These are phyloP conservation scores for Fusarium foetens DNA, from an alignment of 2,329 filamentous ascomycete species.

Conservation along the genomic window DNA sequence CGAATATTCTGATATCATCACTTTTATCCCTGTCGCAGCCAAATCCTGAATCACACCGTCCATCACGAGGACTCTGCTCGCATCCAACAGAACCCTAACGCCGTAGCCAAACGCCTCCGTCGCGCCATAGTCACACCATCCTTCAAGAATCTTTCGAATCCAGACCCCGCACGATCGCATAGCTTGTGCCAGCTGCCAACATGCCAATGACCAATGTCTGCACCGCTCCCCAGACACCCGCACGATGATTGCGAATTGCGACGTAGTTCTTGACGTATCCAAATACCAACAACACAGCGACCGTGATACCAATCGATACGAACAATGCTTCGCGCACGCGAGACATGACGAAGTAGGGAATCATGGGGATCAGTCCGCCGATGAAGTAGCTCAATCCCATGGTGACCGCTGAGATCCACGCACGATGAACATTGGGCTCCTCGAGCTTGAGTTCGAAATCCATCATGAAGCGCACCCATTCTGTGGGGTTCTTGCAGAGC, in stretches of 20 bases:
- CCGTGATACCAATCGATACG: slow-evolving; percentile 69
- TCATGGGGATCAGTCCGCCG: slow-evolving; percentile 75
- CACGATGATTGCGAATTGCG: slow-evolving; percentile 60
- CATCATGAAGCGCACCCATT: slow-evolving; percentile 68
- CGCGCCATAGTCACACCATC: background rate
- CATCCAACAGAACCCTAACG: slow-evolving; percentile 20
- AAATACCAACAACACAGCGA: slow-evolving; percentile 69
- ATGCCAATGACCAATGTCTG: slow-evolving; percentile 74
- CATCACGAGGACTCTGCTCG: slow-evolving; percentile 10
- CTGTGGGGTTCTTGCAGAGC: slow-evolving; percentile 58
- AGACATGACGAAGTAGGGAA: slow-evolving; percentile 73
- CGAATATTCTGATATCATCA: slow-evolving; percentile 18
- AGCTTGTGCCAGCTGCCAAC: slow-evolving; percentile 72
- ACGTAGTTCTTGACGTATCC: slow-evolving; percentile 72
- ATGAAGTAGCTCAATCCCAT: slow-evolving; percentile 76
- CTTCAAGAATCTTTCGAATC: slow-evolving; percentile 48
- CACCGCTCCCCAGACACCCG: slow-evolving; percentile 67
- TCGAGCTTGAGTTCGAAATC: slow-evolving; percentile 65
- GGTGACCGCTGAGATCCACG: slow-evolving; percentile 69
- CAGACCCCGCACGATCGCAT: slow-evolving; percentile 69
- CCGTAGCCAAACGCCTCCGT: slow-evolving; percentile 18
- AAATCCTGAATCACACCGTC: background rate
- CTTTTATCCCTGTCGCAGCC: background rate
- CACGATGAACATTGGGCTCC: slow-evolving; percentile 55
- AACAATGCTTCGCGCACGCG: slow-evolving; percentile 62